A percentile compares a stretch with the other conserved stretches of the same genome.
These are phyloP conservation scores for Hylodesmum podocarpum DNA, from an alignment of 306 rosid species.

Conservation along the genomic window DNA sequence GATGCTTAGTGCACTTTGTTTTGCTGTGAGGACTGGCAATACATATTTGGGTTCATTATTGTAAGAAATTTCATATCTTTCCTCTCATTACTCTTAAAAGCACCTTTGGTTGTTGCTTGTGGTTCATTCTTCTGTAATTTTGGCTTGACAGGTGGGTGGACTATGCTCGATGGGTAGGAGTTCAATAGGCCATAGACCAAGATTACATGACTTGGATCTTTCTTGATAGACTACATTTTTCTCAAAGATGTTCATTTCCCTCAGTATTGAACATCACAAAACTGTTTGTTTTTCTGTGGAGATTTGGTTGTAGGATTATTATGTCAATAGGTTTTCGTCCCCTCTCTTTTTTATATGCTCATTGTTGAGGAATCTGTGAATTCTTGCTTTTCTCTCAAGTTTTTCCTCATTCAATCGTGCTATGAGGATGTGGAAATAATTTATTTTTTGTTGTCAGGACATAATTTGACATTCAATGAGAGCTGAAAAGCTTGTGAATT, in stretches of 20 bases:
- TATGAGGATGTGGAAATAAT: constrained; percentile 22
- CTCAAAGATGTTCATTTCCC: constrained; percentile 32
- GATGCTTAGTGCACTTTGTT: constrained; percentile 65
- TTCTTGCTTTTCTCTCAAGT: constrained; percentile 14
- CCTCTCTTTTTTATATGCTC: constrained; percentile 26
- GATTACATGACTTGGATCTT: constrained; percentile 11
- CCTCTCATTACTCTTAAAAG: neutral
- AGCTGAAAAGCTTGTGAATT: constrained; percentile 19
- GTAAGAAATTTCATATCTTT: constrained; percentile 45
- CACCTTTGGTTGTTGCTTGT: neutral
- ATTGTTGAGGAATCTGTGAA: constrained; percentile 2
- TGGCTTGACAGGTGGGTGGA: constrained; percentile 80
- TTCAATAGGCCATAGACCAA: constrained; percentile 55
- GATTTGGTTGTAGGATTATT: constrained; percentile 42
- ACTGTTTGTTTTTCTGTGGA: constrained; percentile 27
- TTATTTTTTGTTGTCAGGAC: neutral
- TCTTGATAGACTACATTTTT: constrained; percentile 22
- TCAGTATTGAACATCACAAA: constrained; percentile 28
- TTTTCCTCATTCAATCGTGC: constrained; percentile 22
- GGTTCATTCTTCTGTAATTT: constrained; percentile 23
- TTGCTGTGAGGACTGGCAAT: constrained; percentile 84
- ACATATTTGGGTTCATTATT: constrained; percentile 82
- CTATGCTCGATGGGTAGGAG: constrained; percentile 82
- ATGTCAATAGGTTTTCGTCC: constrained; percentile 28
- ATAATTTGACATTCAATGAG: constrained; percentile 20